phyloP scores from a whole-genome alignment of 2,329 filamentous ascomycete genomes.

The Tolypocladium paradoxum region DNA sequence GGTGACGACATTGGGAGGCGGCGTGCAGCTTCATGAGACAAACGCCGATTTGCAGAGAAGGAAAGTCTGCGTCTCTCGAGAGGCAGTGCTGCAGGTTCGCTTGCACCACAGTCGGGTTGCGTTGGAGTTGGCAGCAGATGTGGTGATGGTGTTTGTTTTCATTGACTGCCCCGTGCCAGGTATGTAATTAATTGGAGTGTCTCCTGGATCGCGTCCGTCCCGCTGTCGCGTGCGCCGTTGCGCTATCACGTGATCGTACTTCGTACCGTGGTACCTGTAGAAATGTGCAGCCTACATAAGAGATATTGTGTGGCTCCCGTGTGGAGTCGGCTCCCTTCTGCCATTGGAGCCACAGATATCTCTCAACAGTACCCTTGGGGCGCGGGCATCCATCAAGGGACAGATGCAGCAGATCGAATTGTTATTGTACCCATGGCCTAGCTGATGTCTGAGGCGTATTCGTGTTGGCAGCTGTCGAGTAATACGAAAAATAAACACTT shows the following conservation, averaged over 20 bases:
- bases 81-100: neutral
- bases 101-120: neutral
- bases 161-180: neutral
- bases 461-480: too few species aligned
- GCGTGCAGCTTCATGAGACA: neutral
- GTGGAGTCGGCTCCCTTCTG: too few species aligned
- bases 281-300: too few species aligned
- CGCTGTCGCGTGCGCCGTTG: neutral
- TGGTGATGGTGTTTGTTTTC: neutral
- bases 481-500: too few species aligned
- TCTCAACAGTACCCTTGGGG: too few species aligned
- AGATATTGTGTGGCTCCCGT: too few species aligned
- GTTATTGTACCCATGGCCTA: neutral
- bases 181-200: too few species aligned
- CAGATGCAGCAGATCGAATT: neutral
- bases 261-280: neutral
- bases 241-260: neutral
- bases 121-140: neutral
- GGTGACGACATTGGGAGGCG: neutral
- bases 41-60: neutral
- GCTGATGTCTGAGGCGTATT: too few species aligned
- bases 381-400: neutral
- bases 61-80: neutral
- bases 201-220: neutral
- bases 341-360: too few species aligned